Percentiles rank a stretch among this genome's conserved stretches.
These are phyloP conservation scores for Mycena capillaripes DNA, from an alignment of 768 basidiomycete genomes.

Conservation along the genomic window DNA sequence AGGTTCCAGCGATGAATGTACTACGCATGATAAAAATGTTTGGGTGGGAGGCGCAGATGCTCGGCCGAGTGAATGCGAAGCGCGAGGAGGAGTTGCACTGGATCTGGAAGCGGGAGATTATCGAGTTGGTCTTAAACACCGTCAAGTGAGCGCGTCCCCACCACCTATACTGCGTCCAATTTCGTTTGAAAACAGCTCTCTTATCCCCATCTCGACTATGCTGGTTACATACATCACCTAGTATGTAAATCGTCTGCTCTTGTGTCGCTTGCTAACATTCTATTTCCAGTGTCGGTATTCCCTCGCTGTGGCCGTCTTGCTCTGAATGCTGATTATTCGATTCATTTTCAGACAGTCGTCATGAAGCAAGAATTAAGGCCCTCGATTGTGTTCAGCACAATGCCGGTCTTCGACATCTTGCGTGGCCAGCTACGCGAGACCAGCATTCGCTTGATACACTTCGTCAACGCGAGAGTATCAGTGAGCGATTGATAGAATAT, in stretches of 20 bases:
- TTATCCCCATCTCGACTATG: conserved; percentile 79
- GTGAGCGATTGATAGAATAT: not conserved
- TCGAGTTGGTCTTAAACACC: conserved; percentile 61
- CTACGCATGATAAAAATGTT: conserved; percentile 74
- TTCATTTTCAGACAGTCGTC: conserved; percentile 51
- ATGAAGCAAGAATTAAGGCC: conserved; percentile 59
- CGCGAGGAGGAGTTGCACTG: conserved; percentile 73
- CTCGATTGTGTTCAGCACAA: conserved; percentile 62
- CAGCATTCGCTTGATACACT: conserved; percentile 45
- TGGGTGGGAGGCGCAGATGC: conserved; percentile 74
- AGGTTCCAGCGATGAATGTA: conserved; percentile 50
- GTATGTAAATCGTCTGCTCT: not conserved
- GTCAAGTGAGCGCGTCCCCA: conserved; percentile 54
- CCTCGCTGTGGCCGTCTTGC: not conserved
- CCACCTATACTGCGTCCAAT: too few relatives aligned
- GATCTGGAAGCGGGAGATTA: conserved; percentile 67
- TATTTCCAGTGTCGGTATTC: not conserved
- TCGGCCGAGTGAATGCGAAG: conserved; percentile 65
- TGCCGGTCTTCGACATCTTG: conserved; percentile 75
- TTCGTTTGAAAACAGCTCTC: conserved; percentile 57
- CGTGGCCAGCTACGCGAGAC: conserved; percentile 63
- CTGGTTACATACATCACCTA: conserved; percentile 70
- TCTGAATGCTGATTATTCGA: not conserved
- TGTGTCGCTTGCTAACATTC: not conserved
- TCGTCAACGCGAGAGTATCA: conserved; percentile 70